Evolutionary conservation across 169 alveolate species (phyloP).

Genomic region (Cystoisospora suis): DNA sequence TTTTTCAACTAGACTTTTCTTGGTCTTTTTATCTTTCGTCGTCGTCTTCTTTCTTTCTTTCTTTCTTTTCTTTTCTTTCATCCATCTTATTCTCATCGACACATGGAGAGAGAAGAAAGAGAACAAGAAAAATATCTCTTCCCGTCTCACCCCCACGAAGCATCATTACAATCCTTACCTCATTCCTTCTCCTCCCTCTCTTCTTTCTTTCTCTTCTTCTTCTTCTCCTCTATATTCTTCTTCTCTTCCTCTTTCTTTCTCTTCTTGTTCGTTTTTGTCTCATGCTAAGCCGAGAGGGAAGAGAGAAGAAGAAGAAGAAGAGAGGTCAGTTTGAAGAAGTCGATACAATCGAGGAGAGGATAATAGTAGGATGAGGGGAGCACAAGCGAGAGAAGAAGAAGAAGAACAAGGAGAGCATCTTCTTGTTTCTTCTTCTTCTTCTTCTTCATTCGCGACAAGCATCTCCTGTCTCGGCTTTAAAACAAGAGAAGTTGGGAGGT

Average conservation of each 20-base stretch:
- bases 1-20: background rate
- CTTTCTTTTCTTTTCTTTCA: background rate
- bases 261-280: no score
- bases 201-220: background rate
- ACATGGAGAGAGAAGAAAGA: no score
- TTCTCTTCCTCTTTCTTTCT: background rate
- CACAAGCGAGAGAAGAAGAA: background rate
- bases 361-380: background rate
- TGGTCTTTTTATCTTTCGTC: background rate
- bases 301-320: background rate
- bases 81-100: no score
- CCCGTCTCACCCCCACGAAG: no score
- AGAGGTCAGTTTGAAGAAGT: background rate
- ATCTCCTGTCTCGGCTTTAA: no score
- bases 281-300: background rate
- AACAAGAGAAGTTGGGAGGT: no score
- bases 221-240: background rate
- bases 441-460: no score
- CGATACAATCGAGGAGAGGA: background rate
- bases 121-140: no score
- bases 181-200: background rate
- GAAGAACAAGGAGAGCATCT: no score
- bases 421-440: no score
- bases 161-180: background rate
- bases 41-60: background rate